phyloP scores from a whole-genome alignment of 73 alveolate genomes.

The Uronychia setigera region DNA sequence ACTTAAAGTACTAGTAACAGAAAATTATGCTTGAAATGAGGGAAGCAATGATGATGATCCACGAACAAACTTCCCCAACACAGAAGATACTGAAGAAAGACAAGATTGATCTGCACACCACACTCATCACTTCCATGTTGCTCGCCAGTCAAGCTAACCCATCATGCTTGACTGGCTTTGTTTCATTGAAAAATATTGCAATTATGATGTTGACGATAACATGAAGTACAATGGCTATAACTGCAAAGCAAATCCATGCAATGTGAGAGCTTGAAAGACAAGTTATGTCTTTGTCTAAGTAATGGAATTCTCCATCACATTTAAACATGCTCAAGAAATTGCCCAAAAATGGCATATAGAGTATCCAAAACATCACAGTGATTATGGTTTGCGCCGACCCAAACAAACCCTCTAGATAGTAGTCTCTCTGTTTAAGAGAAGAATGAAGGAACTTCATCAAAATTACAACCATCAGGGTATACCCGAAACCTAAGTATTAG shows the following conservation, averaged over 20 bases:
- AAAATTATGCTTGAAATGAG: conserved; percentile 9
- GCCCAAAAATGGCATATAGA: conserved; percentile 42
- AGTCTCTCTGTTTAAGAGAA: background rate
- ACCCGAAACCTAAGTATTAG: background rate
- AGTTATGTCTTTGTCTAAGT: background rate
- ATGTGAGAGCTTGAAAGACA: conserved; percentile 26
- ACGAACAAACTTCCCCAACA: background rate
- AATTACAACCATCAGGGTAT: background rate
- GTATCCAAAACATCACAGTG: conserved; percentile 17
- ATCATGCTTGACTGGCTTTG: conserved; percentile 37
- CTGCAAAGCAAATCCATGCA: background rate
- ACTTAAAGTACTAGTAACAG: conserved; percentile 21
- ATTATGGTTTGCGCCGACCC: background rate
- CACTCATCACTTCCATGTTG: conserved; percentile 22
- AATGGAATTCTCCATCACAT: conserved; percentile 22
- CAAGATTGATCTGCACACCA: conserved; percentile 9
- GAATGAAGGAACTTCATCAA: background rate
- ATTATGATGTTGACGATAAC: conserved; percentile 13
- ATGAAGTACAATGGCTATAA: background rate
- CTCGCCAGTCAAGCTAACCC: conserved; percentile 22
- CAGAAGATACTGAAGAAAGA: conserved; percentile 13
- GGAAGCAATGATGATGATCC: background rate
- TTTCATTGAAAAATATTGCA: conserved; percentile 41
- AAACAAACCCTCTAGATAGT: background rate
- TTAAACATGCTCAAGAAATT: conserved; percentile 16